These are phyloP conservation scores for Spiromastix sp. DNA, from an alignment of 2,329 filamentous ascomycete genomes.

Conservation along the genomic window DNA sequence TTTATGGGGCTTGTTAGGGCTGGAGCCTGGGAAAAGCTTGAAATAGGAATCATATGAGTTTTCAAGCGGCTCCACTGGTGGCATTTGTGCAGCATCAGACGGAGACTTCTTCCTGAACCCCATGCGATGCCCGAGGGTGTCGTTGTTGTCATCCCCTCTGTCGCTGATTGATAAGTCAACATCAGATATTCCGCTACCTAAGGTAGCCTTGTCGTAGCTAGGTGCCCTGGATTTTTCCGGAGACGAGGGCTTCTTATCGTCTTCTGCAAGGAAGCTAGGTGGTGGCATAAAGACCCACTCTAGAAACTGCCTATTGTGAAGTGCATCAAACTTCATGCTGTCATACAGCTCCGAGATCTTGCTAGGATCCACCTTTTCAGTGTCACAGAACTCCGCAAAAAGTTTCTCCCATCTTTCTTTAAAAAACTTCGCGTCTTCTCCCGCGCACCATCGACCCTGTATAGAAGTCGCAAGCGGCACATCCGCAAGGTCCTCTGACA, in stretches of 20 bases:
- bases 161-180: constrained; percentile 16
- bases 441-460: constrained; percentile 89
- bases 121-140: constrained; percentile 27
- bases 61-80: constrained; percentile 37
- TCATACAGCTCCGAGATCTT: constrained; percentile 98
- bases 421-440: constrained; percentile 89
- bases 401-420: constrained; percentile 97
- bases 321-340: constrained; percentile 98
- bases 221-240: constrained; percentile 6
- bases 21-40: constrained; percentile 72
- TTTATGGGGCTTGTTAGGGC: constrained; percentile 65
- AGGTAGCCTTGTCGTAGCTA: constrained; percentile 13
- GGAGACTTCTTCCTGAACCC: constrained; percentile 45
- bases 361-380: constrained; percentile 95
- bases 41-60: constrained; percentile 65
- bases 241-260: constrained; percentile 41
- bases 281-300: constrained; percentile 96
- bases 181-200: constrained; percentile 13
- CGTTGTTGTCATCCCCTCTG: constrained; percentile 23
- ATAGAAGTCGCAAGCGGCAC: constrained; percentile 56
- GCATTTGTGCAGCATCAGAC: constrained; percentile 32
- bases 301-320: constrained; percentile 91
- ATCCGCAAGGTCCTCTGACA: constrained; percentile 17
- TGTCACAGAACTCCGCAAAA: constrained; percentile 91
- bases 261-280: constrained; percentile 58